Percentiles rank a stretch among this genome's conserved stretches.
Evolutionary conservation across 164 flowering plant genomes (phyloP).

Genomic region (Dillenia turbinata): DNA sequence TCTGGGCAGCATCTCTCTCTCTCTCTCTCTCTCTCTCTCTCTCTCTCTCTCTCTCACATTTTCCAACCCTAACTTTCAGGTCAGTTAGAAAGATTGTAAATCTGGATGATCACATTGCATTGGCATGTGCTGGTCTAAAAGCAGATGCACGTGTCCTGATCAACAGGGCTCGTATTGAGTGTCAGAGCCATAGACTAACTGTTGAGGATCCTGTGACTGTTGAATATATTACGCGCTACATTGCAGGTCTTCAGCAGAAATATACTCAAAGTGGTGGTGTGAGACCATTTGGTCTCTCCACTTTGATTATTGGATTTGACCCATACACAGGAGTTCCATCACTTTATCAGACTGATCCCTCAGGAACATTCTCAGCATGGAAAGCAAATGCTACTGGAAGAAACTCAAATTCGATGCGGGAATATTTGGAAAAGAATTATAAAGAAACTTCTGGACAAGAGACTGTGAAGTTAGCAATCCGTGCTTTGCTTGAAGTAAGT

Average conservation of each 20-base stretch:
- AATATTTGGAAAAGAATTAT: conserved; percentile 90
- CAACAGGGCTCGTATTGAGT: conserved; percentile 88
- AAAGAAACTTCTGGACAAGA: conserved; percentile 96
- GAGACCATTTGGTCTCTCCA: conserved; percentile 95
- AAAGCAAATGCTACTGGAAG: conserved; percentile 97
- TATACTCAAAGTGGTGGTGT: conserved; percentile 99
- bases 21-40: conserved; percentile 2
- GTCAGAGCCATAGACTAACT: conserved; percentile 95
- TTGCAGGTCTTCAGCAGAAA: conserved; percentile 97
- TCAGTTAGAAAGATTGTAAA: conserved; percentile 83
- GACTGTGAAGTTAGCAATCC: conserved; percentile 86
- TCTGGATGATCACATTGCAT: conserved; percentile 87
- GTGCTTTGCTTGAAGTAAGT: conserved; percentile 92
- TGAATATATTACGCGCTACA: conserved; percentile 92
- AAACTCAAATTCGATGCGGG: conserved; percentile 90
- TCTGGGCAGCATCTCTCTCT: too few species aligned
- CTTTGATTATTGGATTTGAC: conserved; percentile 92
- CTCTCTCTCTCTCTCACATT: neutral
- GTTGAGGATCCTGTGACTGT: conserved; percentile 98
- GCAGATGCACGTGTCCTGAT: conserved; percentile 96
- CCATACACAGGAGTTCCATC: conserved; percentile 82
- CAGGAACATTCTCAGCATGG: conserved; percentile 98
- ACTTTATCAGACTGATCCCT: conserved; percentile 97
- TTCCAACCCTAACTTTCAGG: conserved; percentile 35
- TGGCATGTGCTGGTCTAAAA: conserved; percentile 97